A percentile compares a stretch with the other conserved stretches of the same genome.
Evolutionary conservation across 2,329 filamentous ascomycete genomes (phyloP).

Genomic region (Aureobasidium vineae): DNA sequence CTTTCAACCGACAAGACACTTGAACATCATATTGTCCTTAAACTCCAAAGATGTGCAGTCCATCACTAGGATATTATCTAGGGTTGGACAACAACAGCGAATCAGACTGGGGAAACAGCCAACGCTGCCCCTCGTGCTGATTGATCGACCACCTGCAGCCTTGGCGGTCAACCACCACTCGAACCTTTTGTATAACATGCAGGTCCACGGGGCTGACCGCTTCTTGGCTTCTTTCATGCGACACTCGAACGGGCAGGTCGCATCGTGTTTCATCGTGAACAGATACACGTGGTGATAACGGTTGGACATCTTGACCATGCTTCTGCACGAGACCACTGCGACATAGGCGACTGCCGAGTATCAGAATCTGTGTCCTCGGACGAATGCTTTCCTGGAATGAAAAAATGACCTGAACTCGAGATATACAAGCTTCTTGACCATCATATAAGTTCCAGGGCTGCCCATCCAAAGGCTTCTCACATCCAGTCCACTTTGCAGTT

Average conservation of each 20-base stretch:
- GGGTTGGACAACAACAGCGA: background rate
- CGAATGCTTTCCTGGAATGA: background rate
- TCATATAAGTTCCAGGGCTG: background rate
- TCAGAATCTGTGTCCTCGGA: background rate
- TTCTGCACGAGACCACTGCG: background rate
- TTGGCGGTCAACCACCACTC: background rate
- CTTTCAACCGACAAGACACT: background rate
- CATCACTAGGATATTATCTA: background rate
- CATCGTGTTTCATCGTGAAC: background rate
- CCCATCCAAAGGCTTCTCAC: background rate
- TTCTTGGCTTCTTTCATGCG: background rate
- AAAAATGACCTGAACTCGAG: background rate
- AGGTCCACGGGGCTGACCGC: constrained; percentile 19
- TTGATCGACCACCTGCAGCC: constrained; percentile 21
- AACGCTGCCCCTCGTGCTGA: constrained; percentile 5
- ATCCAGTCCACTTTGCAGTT: background rate
- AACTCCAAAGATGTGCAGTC: background rate
- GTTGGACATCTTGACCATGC: background rate
- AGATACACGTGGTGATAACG: constrained; percentile 13
- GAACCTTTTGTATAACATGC: constrained; percentile 14
- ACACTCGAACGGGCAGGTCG: constrained; percentile 11
- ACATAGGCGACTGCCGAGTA: constrained; percentile 20
- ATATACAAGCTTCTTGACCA: background rate
- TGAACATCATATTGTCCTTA: background rate
- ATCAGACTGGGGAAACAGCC: constrained; percentile 16